Percentiles rank a stretch among this genome's conserved stretches.
These are phyloP conservation scores for Debaryomycetaceae sp. DNA, from an alignment of 1,139 yeast genomes.

Conservation along the genomic window DNA sequence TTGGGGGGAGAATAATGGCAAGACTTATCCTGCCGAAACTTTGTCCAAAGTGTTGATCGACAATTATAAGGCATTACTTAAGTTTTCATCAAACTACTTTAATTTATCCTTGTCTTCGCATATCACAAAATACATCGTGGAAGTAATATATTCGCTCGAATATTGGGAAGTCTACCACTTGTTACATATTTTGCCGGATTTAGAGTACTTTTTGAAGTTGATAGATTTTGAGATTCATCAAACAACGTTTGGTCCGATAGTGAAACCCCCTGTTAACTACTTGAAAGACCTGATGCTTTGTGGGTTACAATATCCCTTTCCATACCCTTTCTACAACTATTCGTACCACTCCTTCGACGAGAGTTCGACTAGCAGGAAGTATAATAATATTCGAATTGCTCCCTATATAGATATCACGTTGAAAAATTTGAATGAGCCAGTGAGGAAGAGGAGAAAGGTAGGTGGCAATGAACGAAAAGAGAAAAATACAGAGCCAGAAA, in stretches of 20 bases:
- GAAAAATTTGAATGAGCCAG: conserved; percentile 13
- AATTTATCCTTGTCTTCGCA: conserved; percentile 37
- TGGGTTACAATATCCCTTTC: conserved; percentile 46
- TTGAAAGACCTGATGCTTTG: conserved; percentile 34
- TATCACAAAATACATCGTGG: conserved; percentile 37
- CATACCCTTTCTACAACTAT: conserved; percentile 46
- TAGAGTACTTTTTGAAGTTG: conserved; percentile 32
- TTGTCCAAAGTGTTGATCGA: conserved; percentile 39
- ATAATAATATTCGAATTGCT: conserved; percentile 22
- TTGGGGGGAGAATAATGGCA: conserved; percentile 2
- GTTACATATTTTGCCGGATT: conserved; percentile 28
- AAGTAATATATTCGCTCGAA: conserved; percentile 34
- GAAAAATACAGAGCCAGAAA: conserved; percentile 1
- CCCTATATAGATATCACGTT: conserved; percentile 40
- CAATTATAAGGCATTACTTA: conserved; percentile 29
- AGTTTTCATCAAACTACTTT: conserved; percentile 32
- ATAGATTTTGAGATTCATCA: conserved; percentile 34
- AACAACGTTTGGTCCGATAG: conserved; percentile 39
- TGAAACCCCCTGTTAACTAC: conserved; percentile 40
- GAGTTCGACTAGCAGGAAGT: conserved; percentile 24
- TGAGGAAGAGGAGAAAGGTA: conserved; percentile 6
- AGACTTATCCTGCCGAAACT: conserved; percentile 33
- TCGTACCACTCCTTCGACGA: conserved; percentile 41
- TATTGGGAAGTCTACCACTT: conserved; percentile 49
- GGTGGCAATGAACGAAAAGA: not conserved